Conservation (phyloP, 352 stramenopile species). For the Globisporangium radiosum region DNA sequence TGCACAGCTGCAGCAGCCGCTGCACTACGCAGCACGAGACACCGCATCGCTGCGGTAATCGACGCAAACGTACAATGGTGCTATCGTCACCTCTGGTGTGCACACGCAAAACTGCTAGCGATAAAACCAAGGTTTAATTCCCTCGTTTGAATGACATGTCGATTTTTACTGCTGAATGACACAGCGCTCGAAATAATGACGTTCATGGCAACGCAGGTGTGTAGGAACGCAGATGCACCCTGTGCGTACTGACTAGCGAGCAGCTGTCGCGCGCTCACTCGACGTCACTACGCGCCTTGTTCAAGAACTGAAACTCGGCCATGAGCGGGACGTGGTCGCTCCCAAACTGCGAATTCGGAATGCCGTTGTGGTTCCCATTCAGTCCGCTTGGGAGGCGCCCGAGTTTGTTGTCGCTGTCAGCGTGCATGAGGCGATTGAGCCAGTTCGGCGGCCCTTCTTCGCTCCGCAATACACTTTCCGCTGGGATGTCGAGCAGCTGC, state of each 20-base stretch:
- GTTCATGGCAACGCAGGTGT: no score
- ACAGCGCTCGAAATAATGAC: no score
- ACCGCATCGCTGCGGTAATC: no score
- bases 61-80: no score
- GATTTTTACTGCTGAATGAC: no score
- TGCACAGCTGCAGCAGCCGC: not conserved
- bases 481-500: conserved; percentile 65
- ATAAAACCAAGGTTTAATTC: no score
- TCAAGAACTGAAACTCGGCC: conserved; percentile 77
- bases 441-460: conserved; percentile 74
- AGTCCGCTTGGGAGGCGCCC: conserved; percentile 55
- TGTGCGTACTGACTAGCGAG: no score
- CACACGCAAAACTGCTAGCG: no score
- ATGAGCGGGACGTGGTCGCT: conserved; percentile 86
- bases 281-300: conserved; percentile 11
- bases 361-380: conserved; percentile 83
- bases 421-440: conserved; percentile 67
- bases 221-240: no score
- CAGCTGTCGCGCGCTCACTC: not conserved
- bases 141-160: no score
- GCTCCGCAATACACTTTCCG: conserved; percentile 52
- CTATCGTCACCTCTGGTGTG: no score
- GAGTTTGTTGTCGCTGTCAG: conserved; percentile 60
- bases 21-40: not conserved
- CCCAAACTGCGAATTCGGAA: conserved; percentile 79